phyloP scores from a whole-genome alignment of 148 eudicot species.

The Heliamphora exappendiculata region DNA sequence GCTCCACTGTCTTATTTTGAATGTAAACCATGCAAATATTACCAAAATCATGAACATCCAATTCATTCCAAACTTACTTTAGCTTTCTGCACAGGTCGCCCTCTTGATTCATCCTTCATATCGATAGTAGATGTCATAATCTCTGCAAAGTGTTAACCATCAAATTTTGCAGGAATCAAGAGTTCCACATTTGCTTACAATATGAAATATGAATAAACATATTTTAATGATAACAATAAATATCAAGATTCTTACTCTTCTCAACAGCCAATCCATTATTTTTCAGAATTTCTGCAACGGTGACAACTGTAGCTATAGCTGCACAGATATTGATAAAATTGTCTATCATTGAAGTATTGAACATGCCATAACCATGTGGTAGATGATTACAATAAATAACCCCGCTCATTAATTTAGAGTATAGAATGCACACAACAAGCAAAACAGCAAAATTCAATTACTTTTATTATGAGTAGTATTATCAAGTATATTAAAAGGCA shows the following conservation, averaged over 20 bases:
- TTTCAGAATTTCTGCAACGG: constrained; percentile 71
- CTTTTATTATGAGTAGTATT: too few species aligned
- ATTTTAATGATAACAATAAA: not conserved
- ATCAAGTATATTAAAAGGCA: too few species aligned
- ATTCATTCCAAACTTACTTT: constrained; percentile 39
- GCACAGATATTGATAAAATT: constrained; percentile 19
- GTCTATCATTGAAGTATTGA: not conserved
- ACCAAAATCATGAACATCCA: not conserved
- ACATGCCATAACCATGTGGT: not conserved
- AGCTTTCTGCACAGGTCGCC: constrained; percentile 67
- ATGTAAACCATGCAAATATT: not conserved
- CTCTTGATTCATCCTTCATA: constrained; percentile 64
- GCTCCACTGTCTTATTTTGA: not conserved
- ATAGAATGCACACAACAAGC: not conserved
- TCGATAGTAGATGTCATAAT: constrained; percentile 67
- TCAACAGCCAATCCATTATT: constrained; percentile 79
- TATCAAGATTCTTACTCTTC: constrained; percentile 47
- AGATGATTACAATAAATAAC: not conserved
- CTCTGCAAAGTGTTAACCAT: constrained; percentile 32
- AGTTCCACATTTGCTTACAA: not conserved
- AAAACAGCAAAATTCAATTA: not conserved
- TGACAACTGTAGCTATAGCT: constrained; percentile 83
- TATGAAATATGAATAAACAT: not conserved
- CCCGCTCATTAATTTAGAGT: not conserved
- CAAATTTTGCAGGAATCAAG: constrained; percentile 1